Conservation (phyloP, 2,329 filamentous ascomycete genomes). For the Cladobotryum protrusum region DNA sequence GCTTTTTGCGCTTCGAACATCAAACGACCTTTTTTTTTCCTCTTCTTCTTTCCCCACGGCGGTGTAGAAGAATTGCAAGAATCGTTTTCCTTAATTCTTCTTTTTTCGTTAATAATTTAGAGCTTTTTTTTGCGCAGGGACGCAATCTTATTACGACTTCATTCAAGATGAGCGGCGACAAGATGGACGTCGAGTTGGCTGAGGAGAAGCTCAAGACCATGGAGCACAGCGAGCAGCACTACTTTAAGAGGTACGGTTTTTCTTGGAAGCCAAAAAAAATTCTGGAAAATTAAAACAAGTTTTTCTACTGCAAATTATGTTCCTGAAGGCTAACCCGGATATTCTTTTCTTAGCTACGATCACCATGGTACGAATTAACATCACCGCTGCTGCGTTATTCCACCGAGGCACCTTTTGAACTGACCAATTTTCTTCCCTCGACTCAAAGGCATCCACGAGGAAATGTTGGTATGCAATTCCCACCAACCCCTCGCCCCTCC, state of each 20-base stretch:
- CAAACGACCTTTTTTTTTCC: neutral
- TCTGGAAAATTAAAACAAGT: too few relatives aligned
- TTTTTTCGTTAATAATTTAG: neutral
- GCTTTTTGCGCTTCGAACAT: neutral
- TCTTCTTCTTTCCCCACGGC: neutral
- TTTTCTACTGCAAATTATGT: neutral
- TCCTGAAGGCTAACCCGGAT: constrained; percentile 30
- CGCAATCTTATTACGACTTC: constrained; percentile 8
- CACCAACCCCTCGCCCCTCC: constrained; percentile 14
- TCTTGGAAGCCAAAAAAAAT: neutral
- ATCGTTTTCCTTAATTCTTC: neutral
- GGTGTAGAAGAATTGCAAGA: neutral
- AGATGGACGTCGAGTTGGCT: constrained; percentile 54
- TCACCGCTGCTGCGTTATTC: too few relatives aligned
- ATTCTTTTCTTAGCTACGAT: constrained; percentile 66
- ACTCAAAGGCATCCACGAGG: constrained; percentile 79
- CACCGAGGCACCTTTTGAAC: constrained; percentile 1
- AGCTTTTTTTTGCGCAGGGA: neutral
- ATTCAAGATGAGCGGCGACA: constrained; percentile 41
- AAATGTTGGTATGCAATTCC: constrained; percentile 77
- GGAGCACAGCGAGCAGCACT: constrained; percentile 95
- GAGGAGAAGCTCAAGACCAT: constrained; percentile 63
- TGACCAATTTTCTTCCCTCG: constrained; percentile 25
- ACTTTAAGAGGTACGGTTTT: constrained; percentile 81
- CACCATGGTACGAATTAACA: constrained; percentile 68